Conservation (phyloP, 345 rosid species). For the Cochlearia excelsa region DNA sequence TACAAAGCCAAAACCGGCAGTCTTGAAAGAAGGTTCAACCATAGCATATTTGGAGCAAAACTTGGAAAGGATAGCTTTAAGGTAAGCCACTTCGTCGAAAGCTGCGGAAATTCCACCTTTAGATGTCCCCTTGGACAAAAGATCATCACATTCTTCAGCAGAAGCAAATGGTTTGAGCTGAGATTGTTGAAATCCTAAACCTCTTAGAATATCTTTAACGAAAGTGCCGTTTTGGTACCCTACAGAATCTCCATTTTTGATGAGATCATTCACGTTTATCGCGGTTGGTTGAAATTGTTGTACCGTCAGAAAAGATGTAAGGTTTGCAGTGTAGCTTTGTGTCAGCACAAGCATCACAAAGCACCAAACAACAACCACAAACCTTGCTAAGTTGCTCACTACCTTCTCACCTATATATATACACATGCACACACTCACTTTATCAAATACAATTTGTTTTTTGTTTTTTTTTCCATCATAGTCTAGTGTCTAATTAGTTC, state of each 20-base stretch:
- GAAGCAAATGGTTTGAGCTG: conserved; percentile 1
- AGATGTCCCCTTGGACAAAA: conserved; percentile 33
- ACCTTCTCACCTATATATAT: conserved; percentile 35
- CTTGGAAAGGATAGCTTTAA: conserved; percentile 24
- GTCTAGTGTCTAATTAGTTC: no score
- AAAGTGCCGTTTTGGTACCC: conserved; percentile 21
- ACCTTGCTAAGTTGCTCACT: conserved; percentile 39
- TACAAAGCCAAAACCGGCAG: conserved; percentile 50
- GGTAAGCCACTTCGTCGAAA: conserved; percentile 39
- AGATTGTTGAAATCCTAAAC: neutral
- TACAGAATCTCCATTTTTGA: conserved; percentile 13
- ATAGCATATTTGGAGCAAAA: conserved; percentile 26
- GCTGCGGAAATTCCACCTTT: conserved; percentile 23
- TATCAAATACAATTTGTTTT: no score
- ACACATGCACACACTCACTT: neutral
- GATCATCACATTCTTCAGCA: conserved; percentile 7
- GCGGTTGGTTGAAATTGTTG: conserved; percentile 23
- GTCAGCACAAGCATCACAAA: conserved; percentile 40
- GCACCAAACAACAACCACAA: conserved; percentile 39
- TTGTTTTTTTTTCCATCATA: no score
- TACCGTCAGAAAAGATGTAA: conserved; percentile 42
- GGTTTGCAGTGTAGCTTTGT: conserved; percentile 43
- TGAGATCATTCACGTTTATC: conserved; percentile 17
- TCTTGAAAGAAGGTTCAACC: conserved; percentile 23
- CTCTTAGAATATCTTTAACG: neutral